phyloP scores from a whole-genome alignment of 768 basidiomycete genomes.

The Termitomyces sp. region DNA sequence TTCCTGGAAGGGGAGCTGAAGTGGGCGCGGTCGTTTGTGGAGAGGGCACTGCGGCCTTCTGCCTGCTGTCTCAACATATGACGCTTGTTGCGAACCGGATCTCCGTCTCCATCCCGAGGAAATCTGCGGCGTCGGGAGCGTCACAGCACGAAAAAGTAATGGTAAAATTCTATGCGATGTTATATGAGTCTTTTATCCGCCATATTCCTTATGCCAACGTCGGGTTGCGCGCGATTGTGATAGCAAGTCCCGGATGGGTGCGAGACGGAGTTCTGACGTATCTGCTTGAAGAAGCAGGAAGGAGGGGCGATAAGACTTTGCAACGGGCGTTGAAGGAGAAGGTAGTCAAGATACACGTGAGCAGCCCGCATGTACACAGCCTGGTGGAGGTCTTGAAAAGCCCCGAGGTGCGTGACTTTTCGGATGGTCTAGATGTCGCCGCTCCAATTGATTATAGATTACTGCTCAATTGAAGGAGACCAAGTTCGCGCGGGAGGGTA shows the following conservation, averaged over 20 bases:
- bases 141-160: slow-evolving; percentile 93
- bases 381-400: slow-evolving; percentile 92
- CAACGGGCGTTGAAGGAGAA: slow-evolving; percentile 75
- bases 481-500: slow-evolving; percentile 92
- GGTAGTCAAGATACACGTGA: slow-evolving; percentile 87
- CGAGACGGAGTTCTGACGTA: slow-evolving; percentile 84
- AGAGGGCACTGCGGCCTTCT: slow-evolving; percentile 93
- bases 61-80: slow-evolving; percentile 95
- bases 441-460: slow-evolving; percentile 41
- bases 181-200: slow-evolving; percentile 84
- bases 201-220: slow-evolving; percentile 83
- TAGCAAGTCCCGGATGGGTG: slow-evolving; percentile 97
- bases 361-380: slow-evolving; percentile 93
- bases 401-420: slow-evolving; percentile 65
- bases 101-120: slow-evolving; percentile 85
- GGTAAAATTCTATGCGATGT: slow-evolving; percentile 72
- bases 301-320: slow-evolving; percentile 80
- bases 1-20: slow-evolving; percentile 94
- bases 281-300: slow-evolving; percentile 76
- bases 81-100: slow-evolving; percentile 90
- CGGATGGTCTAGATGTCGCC: background rate
- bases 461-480: slow-evolving; percentile 82
- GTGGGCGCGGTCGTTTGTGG: slow-evolving; percentile 95
- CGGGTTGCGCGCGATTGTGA: slow-evolving; percentile 82
- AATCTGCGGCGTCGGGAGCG: slow-evolving; percentile 75